Base-by-base conservation (phyloP, 169 alveolate genomes). In the Eimeria necatrix region DNA sequence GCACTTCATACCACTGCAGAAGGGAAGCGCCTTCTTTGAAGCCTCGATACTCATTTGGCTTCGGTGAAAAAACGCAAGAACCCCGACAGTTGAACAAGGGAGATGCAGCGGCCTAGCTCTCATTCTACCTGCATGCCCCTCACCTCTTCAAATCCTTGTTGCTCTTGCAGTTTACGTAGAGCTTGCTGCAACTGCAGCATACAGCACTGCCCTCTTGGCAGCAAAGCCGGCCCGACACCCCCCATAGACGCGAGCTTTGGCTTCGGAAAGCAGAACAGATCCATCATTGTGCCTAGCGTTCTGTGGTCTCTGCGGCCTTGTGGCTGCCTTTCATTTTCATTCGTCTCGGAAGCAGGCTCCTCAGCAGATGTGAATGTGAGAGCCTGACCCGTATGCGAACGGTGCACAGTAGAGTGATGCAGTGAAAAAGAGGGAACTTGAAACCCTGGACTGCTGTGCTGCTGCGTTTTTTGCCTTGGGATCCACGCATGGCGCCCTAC, bases 71-170 rank as follows among this genome's bases (percentile, higher is more conserved):
- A 32, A 32, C 41, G 41, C 41, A 32, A n/a, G n/a, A n/a, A n/a
- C n/a, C n/a, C n/a, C n/a, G n/a, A n/a, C n/a, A n/a, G n/a, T n/a
- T n/a, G 68, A 56, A 56, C 20, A 56, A 10, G 4, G 12, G 68
- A 10, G 22, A 56, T 18, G 68, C 68, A 56, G 41, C 20, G 68
- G 68, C 20, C 12, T 56, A 14, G 68, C 68, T 14, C 0, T 3
- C 68, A 18, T 0, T 56, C 4, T 18, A 18, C 68, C 22, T 56
- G 68, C 20, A 56, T 14, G 68, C 3, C 16, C 4, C 41, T 91
- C 74, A 91, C 95, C 73, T 91, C 91, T 59, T 78, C 83, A 32
- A 91, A 91, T 22, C 90, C 85, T n/a, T 68, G 84, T 46, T 46
- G 46, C 41, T 20, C 14, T 46, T 78, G 91, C 20, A 59, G 80